Percentiles rank a stretch among this genome's conserved stretches.
Evolutionary conservation across 2,329 filamentous ascomycete species (phyloP).

Genomic region (Fusarium setosum): DNA sequence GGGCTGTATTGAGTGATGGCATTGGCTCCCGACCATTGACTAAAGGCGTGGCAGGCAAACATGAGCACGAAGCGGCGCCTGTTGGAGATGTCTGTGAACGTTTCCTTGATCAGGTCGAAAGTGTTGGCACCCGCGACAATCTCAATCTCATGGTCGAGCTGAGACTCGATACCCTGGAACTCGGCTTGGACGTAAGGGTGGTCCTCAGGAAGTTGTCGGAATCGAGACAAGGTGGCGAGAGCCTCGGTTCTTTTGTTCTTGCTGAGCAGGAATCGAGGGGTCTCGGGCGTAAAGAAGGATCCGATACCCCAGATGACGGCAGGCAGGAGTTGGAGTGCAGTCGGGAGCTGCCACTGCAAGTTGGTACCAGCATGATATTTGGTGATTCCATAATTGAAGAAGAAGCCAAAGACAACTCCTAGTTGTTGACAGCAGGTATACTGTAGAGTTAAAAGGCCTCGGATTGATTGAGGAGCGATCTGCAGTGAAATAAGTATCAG

Average conservation of each 20-base stretch:
- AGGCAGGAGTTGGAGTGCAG: constrained; percentile 39
- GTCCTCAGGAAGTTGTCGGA: constrained; percentile 41
- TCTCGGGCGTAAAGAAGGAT: constrained; percentile 41
- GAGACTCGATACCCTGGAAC: constrained; percentile 44
- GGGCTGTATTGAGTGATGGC: constrained; percentile 46
- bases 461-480: constrained; percentile 44
- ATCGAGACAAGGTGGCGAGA: constrained; percentile 28
- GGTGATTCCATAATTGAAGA: constrained; percentile 50
- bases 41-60: constrained; percentile 44
- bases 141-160: constrained; percentile 50
- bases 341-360: constrained; percentile 44
- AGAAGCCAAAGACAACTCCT: constrained; percentile 48
- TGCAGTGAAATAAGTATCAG: not conserved
- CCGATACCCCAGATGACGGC: constrained; percentile 42
- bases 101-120: constrained; percentile 49
- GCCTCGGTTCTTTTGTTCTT: constrained; percentile 34
- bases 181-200: constrained; percentile 43
- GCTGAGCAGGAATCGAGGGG: constrained; percentile 40
- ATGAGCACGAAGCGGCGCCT: constrained; percentile 46
- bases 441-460: constrained; percentile 46
- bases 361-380: constrained; percentile 38
- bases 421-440: constrained; percentile 50
- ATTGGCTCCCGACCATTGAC: constrained; percentile 45
- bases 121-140: constrained; percentile 44
- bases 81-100: constrained; percentile 41